Evolutionary conservation across 257 asterid species (phyloP), one percentile per base, ranked within the genome.

Genomic region (Ilex aquifolium): DNA sequence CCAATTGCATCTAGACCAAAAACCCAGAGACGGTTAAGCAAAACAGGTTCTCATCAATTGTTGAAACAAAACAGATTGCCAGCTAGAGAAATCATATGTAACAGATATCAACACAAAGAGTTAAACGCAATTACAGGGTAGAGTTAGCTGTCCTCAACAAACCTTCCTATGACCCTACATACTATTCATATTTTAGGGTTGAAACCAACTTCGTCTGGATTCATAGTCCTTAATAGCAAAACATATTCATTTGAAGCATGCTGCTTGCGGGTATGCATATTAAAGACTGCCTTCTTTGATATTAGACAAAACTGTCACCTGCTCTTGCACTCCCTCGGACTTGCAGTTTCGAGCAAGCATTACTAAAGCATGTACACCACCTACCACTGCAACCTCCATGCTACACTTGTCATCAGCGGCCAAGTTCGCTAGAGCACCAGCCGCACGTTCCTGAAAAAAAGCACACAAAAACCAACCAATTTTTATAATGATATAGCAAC

Each of bases 401-500:
- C 98, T 91, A 72, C 98, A 91, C 76, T 84, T 88, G 66, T 91
- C 96, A 75, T 91, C 98, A 56, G 98, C 98, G 14, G 98, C 95
- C 77, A 91, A 73, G 77, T 91, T 91, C 21, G 98, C 98, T 65
- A 91, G 67, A 40, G 94, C 95, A 55, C 96, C 96, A 74, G 96
- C 94, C 0, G 94, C 96, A 57, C 95, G 95, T 75, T 91, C 98
- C 98, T 91, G 76, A 68, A 67, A 53, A 67, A 58, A 59, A 61
- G 52, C 42, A 36, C 42, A 36, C 59, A 68, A 72, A 36, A 60
- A 50, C 2, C 21, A 36, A 17, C 21, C 32, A 31, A 46, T 21
- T 49, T n/a, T 57, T 49, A 32, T 9, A 42, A 42, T 6, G 48
- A 42, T 11, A 42, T 2, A 42, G 7, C 12, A 7, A 7, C 48